phyloP scores from a whole-genome alignment of 2,329 filamentous ascomycete genomes.

The Chrysosporium keratinophilum region DNA sequence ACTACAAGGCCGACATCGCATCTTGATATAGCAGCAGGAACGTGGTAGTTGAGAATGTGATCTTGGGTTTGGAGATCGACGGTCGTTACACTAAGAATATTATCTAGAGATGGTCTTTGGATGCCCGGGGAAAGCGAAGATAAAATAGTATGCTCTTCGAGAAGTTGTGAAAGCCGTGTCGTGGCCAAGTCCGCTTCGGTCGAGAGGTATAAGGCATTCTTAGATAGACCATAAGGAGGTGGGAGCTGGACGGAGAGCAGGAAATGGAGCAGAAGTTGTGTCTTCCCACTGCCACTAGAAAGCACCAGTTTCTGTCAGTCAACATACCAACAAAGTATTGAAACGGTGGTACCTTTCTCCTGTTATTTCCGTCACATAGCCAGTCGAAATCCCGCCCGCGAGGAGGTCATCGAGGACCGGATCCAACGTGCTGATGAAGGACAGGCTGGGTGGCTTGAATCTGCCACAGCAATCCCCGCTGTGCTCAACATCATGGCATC shows the following conservation, averaged over 20 bases:
- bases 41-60: slow-evolving; percentile 84
- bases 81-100: slow-evolving; percentile 69
- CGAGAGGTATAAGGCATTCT: slow-evolving; percentile 81
- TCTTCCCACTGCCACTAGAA: slow-evolving; percentile 75
- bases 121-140: slow-evolving; percentile 30
- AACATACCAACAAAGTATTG: neutral
- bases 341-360: slow-evolving; percentile 84
- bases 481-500: neutral
- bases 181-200: slow-evolving; percentile 83
- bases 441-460: slow-evolving; percentile 25
- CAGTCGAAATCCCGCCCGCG: slow-evolving; percentile 67
- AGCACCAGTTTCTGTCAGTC: slow-evolving; percentile 2
- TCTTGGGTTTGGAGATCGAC: slow-evolving; percentile 91
- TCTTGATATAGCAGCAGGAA: slow-evolving; percentile 70
- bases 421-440: slow-evolving; percentile 70
- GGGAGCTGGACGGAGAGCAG: slow-evolving; percentile 77
- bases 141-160: slow-evolving; percentile 56
- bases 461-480: neutral
- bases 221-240: slow-evolving; percentile 57
- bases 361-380: slow-evolving; percentile 77
- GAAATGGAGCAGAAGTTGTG: slow-evolving; percentile 78
- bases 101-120: slow-evolving; percentile 55
- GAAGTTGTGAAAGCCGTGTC: slow-evolving; percentile 66
- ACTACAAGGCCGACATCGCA: slow-evolving; percentile 72
- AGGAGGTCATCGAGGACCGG: slow-evolving; percentile 58